These are phyloP conservation scores for Aspergillus cristatus DNA, from an alignment of 495 filamentous ascomycete species.

Conservation along the genomic window DNA sequence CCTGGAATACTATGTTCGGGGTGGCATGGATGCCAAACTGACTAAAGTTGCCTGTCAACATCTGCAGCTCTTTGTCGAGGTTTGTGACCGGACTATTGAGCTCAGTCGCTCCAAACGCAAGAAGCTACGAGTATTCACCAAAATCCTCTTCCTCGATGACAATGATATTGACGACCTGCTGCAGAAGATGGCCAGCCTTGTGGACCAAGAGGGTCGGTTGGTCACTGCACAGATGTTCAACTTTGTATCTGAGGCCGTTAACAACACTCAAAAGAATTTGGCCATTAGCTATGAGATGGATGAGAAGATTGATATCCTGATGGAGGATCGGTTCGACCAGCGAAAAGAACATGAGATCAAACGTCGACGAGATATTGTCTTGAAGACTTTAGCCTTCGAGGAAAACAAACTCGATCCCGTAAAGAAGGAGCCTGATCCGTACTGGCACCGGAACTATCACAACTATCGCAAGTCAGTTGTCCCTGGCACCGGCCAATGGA, in stretches of 20 bases:
- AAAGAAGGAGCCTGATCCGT: slow-evolving; percentile 21
- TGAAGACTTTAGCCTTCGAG: slow-evolving; percentile 23
- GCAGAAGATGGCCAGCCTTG: slow-evolving; percentile 26
- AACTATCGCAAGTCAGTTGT: slow-evolving; percentile 24
- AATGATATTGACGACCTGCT: slow-evolving; percentile 27
- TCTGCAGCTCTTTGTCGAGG: slow-evolving; percentile 30
- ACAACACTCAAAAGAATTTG: slow-evolving; percentile 23
- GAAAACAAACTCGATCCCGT: slow-evolving; percentile 22
- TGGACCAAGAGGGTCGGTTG: slow-evolving; percentile 24
- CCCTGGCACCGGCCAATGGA: slow-evolving; percentile 25
- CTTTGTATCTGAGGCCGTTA: slow-evolving; percentile 23
- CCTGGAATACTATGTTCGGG: slow-evolving; percentile 24
- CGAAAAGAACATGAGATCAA: slow-evolving; percentile 25
- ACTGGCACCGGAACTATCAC: slow-evolving; percentile 26
- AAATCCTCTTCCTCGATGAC: slow-evolving; percentile 28
- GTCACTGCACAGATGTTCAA: slow-evolving; percentile 29
- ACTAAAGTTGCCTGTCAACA: slow-evolving; percentile 30
- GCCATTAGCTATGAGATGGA: slow-evolving; percentile 17
- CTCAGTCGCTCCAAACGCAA: slow-evolving; percentile 21
- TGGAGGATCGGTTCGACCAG: slow-evolving; percentile 13
- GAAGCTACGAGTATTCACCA: slow-evolving; percentile 20
- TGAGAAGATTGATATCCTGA: slow-evolving; percentile 13
- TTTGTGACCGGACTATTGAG: slow-evolving; percentile 29
- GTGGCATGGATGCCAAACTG: slow-evolving; percentile 26
- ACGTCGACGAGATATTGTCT: slow-evolving; percentile 20